Evolutionary conservation across 805 yeast genomes (phyloP).

Genomic region (Lipomyces oligophaga): DNA sequence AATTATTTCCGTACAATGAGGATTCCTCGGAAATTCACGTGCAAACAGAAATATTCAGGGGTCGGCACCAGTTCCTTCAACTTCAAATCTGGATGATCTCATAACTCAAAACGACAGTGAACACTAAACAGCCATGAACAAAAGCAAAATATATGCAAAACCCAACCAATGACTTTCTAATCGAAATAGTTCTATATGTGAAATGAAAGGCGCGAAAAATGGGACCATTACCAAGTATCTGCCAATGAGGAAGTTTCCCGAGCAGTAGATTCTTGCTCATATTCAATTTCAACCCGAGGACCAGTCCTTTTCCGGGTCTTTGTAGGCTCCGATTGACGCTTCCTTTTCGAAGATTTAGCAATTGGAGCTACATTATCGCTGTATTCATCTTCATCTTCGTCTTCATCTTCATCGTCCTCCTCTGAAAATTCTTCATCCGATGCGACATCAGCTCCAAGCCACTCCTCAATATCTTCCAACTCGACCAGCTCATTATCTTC

Average conservation of each 20-base stretch:
- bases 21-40: no score
- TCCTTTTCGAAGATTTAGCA: conserved; percentile 48
- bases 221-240: not conserved
- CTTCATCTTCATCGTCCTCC: conserved; percentile 36
- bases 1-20: no score
- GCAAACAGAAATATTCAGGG: no score
- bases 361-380: conserved; percentile 37
- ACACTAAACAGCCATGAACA: no score
- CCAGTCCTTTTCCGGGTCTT: conserved; percentile 25
- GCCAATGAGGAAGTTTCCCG: conserved; percentile 4
- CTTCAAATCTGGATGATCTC: no score
- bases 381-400: conserved; percentile 41
- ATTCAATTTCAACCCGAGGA: conserved; percentile 76
- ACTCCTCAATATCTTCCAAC: conserved; percentile 89
- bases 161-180: no score
- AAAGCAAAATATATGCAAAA: no score
- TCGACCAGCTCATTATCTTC: conserved; percentile 59
- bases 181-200: no score
- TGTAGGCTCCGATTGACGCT: conserved; percentile 6
- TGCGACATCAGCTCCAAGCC: conserved; percentile 56
- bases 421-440: conserved; percentile 25
- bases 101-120: no score
- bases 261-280: conserved; percentile 57
- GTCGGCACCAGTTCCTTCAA: no score
- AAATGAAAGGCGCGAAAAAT: no score